A percentile compares a stretch with the other conserved stretches of the same genome.
Evolutionary conservation across 1,284 basidiomycete species (phyloP).

Genomic region (Heterobasidion occidentale): DNA sequence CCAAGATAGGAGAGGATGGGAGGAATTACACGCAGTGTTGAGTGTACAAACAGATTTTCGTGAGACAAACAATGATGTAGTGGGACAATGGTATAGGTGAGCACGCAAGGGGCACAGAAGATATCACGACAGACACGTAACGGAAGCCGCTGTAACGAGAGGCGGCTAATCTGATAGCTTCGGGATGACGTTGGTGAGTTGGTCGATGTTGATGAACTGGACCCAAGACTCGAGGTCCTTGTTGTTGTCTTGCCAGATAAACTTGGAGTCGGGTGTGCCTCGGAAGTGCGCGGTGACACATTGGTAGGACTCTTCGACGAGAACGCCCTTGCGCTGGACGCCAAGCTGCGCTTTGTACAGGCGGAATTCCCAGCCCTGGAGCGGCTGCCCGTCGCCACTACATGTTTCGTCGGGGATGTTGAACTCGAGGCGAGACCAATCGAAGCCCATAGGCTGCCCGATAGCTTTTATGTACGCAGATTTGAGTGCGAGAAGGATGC

Average conservation of each 20-base stretch:
- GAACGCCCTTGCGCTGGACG: constrained; percentile 35
- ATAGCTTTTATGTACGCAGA: constrained; percentile 75
- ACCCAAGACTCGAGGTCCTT: constrained; percentile 69
- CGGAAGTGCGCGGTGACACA: constrained; percentile 71
- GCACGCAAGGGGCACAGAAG: neutral
- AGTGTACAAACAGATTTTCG: neutral
- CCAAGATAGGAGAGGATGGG: neutral
- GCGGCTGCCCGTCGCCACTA: constrained; percentile 53
- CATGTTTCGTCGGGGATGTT: constrained; percentile 56
- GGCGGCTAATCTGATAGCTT: constrained; percentile 49
- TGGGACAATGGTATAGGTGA: neutral
- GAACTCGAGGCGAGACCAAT: constrained; percentile 73
- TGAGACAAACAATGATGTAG: neutral
- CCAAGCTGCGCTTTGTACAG: constrained; percentile 67
- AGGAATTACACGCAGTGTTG: neutral
- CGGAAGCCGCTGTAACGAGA: neutral
- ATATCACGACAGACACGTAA: neutral
- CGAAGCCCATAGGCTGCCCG: constrained; percentile 71
- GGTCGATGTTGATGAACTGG: constrained; percentile 74
- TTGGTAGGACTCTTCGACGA: constrained; percentile 62
- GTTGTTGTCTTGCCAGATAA: constrained; percentile 61
- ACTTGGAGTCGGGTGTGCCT: constrained; percentile 51
- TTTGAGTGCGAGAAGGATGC: constrained; percentile 68
- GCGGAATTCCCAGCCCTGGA: constrained; percentile 78
- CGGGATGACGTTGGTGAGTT: constrained; percentile 67